Base-by-base conservation (phyloP, 1,284 basidiomycete species). In the Limonomyces culmigenus region DNA sequence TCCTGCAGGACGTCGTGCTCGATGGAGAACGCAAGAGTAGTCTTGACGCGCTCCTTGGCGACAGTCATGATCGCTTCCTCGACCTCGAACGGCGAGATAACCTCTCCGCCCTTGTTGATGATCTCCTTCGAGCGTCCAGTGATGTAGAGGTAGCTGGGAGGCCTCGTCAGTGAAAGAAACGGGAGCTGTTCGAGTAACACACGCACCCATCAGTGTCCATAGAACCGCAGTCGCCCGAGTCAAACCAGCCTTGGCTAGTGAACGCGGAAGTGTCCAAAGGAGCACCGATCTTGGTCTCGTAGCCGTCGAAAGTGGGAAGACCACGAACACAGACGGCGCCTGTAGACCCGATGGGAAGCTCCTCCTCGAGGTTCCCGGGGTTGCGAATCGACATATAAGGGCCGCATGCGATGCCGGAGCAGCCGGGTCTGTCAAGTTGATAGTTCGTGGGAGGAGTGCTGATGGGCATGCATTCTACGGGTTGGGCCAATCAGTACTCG, bases 41-140 rank as follows among this genome's bases (percentile, higher is more conserved):
- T 51, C 56, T 62, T 56, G n/a, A 65, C 59, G 35, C 49, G 51
- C 33, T 51, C 50, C 42, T 54, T 58, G 10, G 59, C 60, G 8
- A 56, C 57, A 6, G 52, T 57, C 19, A 54, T 49, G 17, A 66
- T 54, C 4, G 63, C 63, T 44, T 66, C 63, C 46, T 66, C 63
- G 18, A 66, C 50, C 52, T 79, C 74, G 42, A 77, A 67, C 1
- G 75, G 75, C 4, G 67, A 70, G 40, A 77, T 69, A 42, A 77
- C 75, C 49, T 79, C 74, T 2, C 74, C 74, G 11, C 70, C 71
- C 41, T 66, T 64, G 48, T 72, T 70, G 48, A 70, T 71, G 40
- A 72, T 65, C 54, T 73, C 70, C 49, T 72, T 72, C 10, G 69
- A 61, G 17, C 70, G 58, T 5, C 69, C 70, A 0, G 69, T 73